Base-by-base conservation (phyloP, 75 land plant species). In the Pinus tabuliformis region DNA sequence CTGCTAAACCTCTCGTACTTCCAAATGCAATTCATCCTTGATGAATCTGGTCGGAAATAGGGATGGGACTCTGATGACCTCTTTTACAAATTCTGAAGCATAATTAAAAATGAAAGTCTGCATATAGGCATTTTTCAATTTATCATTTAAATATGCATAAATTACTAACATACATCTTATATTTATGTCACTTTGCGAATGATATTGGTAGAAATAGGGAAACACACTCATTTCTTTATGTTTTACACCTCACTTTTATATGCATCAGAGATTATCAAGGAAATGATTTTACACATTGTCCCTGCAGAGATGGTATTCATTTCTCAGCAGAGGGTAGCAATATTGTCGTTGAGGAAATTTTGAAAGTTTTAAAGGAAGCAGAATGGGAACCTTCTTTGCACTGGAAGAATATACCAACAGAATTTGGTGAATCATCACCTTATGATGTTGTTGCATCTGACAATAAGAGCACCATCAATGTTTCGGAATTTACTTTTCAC, bases 291-390 rank as follows among this genome's bases (percentile, higher is more conserved):
- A 20, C n/a, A 20, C 24, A 11, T 39, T 60, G 62, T 21, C 26
- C 22, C 66, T 60, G 37, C 86, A 97, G 99, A 54, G 99, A 97
- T 84, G 99, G 99, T 20, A 73, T 97, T 74, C 99, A 97, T 77
- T 82, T 97, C 54, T 84, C 94, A 11, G 72, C 91, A 0, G 87
- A 91, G 58, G 99, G 96, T 8, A 92, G 99, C 78, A 81, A 86
- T 64, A 73, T 97, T 59, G 90, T 97, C 6, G 89, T 95, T 22
- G 86, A 81, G 39, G 94, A 95, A 87, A 86, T 97, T 77, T 80
- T 97, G 58, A 92, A 91, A 72, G 93, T 89, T 45, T 70, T 97
- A 2, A 88, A 86, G 68, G 84, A 81, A 72, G 91, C 92, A 37
- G 86, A 91, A 0, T 95, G 99, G 98, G 57, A 83, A 58, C 98